Evolutionary conservation across 1,284 basidiomycete species (phyloP).

Genomic region (Schizophyllum amplum): DNA sequence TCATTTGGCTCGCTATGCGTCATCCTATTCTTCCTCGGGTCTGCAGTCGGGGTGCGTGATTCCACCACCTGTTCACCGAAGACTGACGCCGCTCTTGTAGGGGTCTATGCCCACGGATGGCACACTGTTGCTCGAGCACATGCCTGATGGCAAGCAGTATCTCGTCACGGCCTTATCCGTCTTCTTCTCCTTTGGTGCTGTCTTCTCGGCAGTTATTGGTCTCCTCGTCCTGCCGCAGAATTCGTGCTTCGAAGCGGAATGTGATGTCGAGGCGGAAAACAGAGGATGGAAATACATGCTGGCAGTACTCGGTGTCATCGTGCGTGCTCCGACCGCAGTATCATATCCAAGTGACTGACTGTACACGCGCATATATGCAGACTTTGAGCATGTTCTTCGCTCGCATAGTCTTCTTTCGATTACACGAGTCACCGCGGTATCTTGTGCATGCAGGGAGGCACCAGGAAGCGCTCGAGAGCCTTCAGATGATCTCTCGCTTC

Average conservation of each 20-base stretch:
- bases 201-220: constrained; percentile 74
- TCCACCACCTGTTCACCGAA: background rate
- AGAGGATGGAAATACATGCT: constrained; percentile 85
- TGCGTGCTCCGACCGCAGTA: constrained; percentile 30
- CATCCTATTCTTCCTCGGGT: constrained; percentile 82
- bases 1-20: constrained; percentile 70
- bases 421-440: constrained; percentile 91
- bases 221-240: constrained; percentile 70
- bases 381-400: constrained; percentile 82
- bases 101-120: constrained; percentile 97
- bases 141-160: constrained; percentile 87
- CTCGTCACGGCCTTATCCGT: constrained; percentile 92
- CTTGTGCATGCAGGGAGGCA: constrained; percentile 80
- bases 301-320: constrained; percentile 63
- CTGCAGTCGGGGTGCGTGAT: constrained; percentile 73
- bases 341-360: constrained; percentile 3
- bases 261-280: constrained; percentile 65
- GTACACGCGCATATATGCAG: no score
- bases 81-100: constrained; percentile 26
- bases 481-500: constrained; percentile 77
- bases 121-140: constrained; percentile 88
- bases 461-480: constrained; percentile 73
- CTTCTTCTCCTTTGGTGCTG: constrained; percentile 91
- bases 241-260: constrained; percentile 57
- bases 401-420: constrained; percentile 81